Conservation (phyloP, 495 filamentous ascomycete genomes). For the Trichoderma reesei region DNA sequence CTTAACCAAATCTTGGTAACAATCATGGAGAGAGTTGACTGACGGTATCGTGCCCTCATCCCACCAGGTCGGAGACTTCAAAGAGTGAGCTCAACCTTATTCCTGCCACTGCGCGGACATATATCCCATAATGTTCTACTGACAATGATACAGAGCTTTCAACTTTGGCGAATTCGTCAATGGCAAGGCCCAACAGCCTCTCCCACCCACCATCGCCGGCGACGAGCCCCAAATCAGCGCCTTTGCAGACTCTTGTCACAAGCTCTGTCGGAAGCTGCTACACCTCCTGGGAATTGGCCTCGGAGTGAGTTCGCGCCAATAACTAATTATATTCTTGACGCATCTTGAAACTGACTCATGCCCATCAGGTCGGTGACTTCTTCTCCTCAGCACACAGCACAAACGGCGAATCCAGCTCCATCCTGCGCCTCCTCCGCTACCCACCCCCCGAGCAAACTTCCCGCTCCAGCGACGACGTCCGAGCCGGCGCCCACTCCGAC, state of each 20-base stretch:
- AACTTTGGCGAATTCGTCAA: slow-evolving; percentile 76
- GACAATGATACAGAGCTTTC: slow-evolving; percentile 55
- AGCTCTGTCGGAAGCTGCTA: slow-evolving; percentile 62
- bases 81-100: slow-evolving; percentile 53
- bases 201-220: slow-evolving; percentile 54
- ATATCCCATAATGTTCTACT: not conserved
- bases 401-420: slow-evolving; percentile 54
- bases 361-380: slow-evolving; percentile 38
- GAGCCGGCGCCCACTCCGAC: slow-evolving; percentile 87
- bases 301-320: slow-evolving; percentile 29
- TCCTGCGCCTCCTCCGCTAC: slow-evolving; percentile 76
- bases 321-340: not conserved
- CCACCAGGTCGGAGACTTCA: slow-evolving; percentile 72
- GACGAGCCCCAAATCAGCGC: slow-evolving; percentile 49
- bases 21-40: not conserved
- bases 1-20: not conserved
- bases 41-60: not conserved
- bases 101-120: not conserved
- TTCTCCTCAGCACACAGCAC: slow-evolving; percentile 65
- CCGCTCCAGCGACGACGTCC: slow-evolving; percentile 53
- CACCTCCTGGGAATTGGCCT: slow-evolving; percentile 68
- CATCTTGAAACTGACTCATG: slow-evolving; percentile 17
- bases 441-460: slow-evolving; percentile 53
- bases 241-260: slow-evolving; percentile 63
- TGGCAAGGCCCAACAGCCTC: slow-evolving; percentile 67